A percentile compares a stretch with the other conserved stretches of the same genome.
phyloP scores from a whole-genome alignment of 1,284 basidiomycete species.

The Malassezia brasiliensis region DNA sequence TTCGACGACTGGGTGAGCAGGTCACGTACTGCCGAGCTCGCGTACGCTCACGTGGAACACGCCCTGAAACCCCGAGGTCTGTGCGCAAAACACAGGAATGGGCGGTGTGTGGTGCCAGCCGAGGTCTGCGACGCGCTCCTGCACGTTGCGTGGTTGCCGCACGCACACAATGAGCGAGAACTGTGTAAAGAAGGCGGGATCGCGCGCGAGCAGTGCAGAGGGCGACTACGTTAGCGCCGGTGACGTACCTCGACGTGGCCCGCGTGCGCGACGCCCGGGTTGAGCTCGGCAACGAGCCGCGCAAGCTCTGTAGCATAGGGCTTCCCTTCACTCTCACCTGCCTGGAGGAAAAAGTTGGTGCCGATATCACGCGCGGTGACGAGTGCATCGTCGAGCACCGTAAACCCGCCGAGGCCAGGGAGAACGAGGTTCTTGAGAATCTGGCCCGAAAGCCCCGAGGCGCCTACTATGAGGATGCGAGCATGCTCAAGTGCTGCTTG shows the following conservation, averaged over 20 bases:
- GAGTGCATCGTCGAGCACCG: slow-evolving; percentile 63
- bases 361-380: slow-evolving; percentile 70
- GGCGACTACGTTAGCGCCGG: neutral
- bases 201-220: slow-evolving; percentile 53
- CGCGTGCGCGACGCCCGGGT: slow-evolving; percentile 68
- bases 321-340: slow-evolving; percentile 63
- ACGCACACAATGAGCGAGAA: slow-evolving; percentile 77
- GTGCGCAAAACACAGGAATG: slow-evolving; percentile 31
- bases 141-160: slow-evolving; percentile 30
- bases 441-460: slow-evolving; percentile 68
- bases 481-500: slow-evolving; percentile 82
- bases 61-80: slow-evolving; percentile 36
- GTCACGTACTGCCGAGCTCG: slow-evolving; percentile 29
- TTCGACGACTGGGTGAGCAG: slow-evolving; percentile 62
- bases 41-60: slow-evolving; percentile 31
- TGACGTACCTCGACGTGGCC: slow-evolving; percentile 56
- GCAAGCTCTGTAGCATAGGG: slow-evolving; percentile 70
- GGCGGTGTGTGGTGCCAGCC: slow-evolving; percentile 27
- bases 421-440: slow-evolving; percentile 90
- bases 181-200: slow-evolving; percentile 53
- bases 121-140: slow-evolving; percentile 27
- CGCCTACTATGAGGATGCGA: slow-evolving; percentile 69
- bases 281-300: slow-evolving; percentile 70
- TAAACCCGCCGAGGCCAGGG: slow-evolving; percentile 83
- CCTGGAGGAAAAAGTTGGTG: slow-evolving; percentile 87